A percentile compares a stretch with the other conserved stretches of the same genome.
These are phyloP conservation scores for Scheffersomyces amazonensis DNA, from an alignment of 805 yeast genomes.

Conservation along the genomic window DNA sequence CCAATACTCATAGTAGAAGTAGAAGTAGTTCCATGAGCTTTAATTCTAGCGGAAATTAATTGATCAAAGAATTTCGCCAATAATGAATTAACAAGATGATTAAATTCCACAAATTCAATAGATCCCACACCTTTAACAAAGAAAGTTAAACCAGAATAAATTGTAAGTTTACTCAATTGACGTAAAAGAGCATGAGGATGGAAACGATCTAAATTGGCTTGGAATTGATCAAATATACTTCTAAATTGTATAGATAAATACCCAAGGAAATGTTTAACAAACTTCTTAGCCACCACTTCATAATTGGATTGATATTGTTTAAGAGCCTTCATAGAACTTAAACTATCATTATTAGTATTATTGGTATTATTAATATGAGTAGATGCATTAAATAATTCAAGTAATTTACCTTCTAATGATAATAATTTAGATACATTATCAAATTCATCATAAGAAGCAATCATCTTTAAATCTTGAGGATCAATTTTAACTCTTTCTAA, in stretches of 20 bases:
- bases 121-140: slow-evolving; percentile 57
- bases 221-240: slow-evolving; percentile 15
- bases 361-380: slow-evolving; percentile 55
- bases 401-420: slow-evolving; percentile 52
- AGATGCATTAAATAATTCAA: slow-evolving; percentile 61
- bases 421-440: slow-evolving; percentile 42
- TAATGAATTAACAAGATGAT: slow-evolving; percentile 35
- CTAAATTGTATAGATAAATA: slow-evolving; percentile 37
- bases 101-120: slow-evolving; percentile 45
- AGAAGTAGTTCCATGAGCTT: slow-evolving; percentile 4
- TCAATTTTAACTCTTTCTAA: slow-evolving; percentile 69
- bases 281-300: slow-evolving; percentile 51
- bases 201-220: slow-evolving; percentile 17
- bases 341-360: slow-evolving; percentile 38
- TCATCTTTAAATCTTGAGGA: slow-evolving; percentile 46
- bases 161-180: slow-evolving; percentile 24
- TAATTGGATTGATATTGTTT: slow-evolving; percentile 61
- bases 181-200: slow-evolving; percentile 1
- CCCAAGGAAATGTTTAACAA: slow-evolving; percentile 43
- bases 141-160: slow-evolving; percentile 31
- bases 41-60: slow-evolving; percentile 18
- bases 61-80: slow-evolving; percentile 26
- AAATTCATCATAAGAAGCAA: slow-evolving; percentile 49
- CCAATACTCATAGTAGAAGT: slow-evolving; percentile 8
- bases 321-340: slow-evolving; percentile 70